A percentile compares a stretch with the other conserved stretches of the same genome.
Conservation (phyloP, 2,329 filamentous ascomycete species). For the Fusarium aywerte region DNA sequence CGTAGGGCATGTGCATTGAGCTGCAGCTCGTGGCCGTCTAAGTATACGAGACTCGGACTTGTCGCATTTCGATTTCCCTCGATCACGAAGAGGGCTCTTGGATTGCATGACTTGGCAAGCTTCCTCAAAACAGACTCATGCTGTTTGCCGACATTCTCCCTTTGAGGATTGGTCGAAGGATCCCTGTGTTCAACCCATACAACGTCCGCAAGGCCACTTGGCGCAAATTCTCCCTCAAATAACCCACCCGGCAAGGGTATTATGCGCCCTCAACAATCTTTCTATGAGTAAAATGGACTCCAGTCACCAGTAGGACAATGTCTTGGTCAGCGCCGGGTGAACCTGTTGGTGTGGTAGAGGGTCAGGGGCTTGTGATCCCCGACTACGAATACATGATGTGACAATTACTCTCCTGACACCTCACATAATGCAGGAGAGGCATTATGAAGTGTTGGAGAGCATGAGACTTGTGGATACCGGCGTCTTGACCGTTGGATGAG, state of each 20-base stretch:
- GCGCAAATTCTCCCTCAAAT: slow-evolving; percentile 28
- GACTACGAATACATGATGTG: slow-evolving; percentile 25
- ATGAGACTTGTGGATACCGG: slow-evolving; percentile 29
- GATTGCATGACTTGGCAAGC: slow-evolving; percentile 26
- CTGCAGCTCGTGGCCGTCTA: slow-evolving; percentile 24
- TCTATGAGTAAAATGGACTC: slow-evolving; percentile 35
- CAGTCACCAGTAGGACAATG: slow-evolving; percentile 33
- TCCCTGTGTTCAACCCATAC: slow-evolving; percentile 39
- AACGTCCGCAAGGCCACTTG: slow-evolving; percentile 38
- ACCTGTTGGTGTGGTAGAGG: slow-evolving; percentile 31
- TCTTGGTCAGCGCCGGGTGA: slow-evolving; percentile 31
- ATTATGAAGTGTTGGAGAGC: slow-evolving; percentile 35
- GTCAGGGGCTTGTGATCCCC: slow-evolving; percentile 23
- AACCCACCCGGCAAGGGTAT: slow-evolving; percentile 32
- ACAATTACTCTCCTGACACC: slow-evolving; percentile 13
- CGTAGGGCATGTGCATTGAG: slow-evolving; percentile 25
- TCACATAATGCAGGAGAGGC: slow-evolving; percentile 26
- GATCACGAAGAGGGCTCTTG: slow-evolving; percentile 29
- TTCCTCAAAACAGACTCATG: slow-evolving; percentile 32
- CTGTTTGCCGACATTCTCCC: slow-evolving; percentile 39
- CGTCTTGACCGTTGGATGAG: slow-evolving; percentile 34
- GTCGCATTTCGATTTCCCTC: slow-evolving; percentile 33
- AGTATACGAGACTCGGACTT: slow-evolving; percentile 1
- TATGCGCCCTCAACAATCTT: slow-evolving; percentile 29
- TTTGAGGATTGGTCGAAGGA: slow-evolving; percentile 33